Conservation (phyloP, 164 flowering plant species). For the Pachysandra terminalis region DNA sequence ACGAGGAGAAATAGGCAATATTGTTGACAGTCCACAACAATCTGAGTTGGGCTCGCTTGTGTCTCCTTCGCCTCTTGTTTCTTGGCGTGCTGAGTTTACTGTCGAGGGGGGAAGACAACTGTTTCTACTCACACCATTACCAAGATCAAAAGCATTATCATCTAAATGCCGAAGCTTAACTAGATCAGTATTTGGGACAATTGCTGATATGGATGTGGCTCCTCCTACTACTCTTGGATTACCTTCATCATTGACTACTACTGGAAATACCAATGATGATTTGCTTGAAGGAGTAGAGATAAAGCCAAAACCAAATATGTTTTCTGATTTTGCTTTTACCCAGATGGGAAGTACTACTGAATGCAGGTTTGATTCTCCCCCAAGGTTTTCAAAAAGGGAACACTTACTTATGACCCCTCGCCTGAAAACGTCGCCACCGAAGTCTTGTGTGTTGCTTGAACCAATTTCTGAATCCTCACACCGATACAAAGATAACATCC, state of each 20-base stretch:
- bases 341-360: slow-evolving; percentile 9
- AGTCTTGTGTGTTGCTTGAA: slow-evolving; percentile 75
- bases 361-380: slow-evolving; percentile 25
- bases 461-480: slow-evolving; percentile 43
- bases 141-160: slow-evolving; percentile 41
- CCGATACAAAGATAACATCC: slow-evolving; percentile 12
- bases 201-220: slow-evolving; percentile 5
- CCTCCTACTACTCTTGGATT: slow-evolving; percentile 15
- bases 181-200: slow-evolving; percentile 29
- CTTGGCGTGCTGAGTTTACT: slow-evolving; percentile 73
- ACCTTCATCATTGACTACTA: slow-evolving; percentile 20
- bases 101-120: slow-evolving; percentile 67
- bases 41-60: slow-evolving; percentile 36
- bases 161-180: slow-evolving; percentile 34
- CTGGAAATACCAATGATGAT: slow-evolving; percentile 26
- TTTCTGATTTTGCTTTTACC: slow-evolving; percentile 11
- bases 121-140: slow-evolving; percentile 85
- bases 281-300: slow-evolving; percentile 24
- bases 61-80: slow-evolving; percentile 95
- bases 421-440: slow-evolving; percentile 73
- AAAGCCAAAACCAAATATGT: slow-evolving; percentile 23
- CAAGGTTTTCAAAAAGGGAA: slow-evolving; percentile 24
- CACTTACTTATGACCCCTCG: slow-evolving; percentile 57
- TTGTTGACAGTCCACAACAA: slow-evolving; percentile 35
- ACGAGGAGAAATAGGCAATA: slow-evolving; percentile 21